Evolutionary conservation across 352 stramenopile genomes (phyloP), one percentile per base, ranked within the genome.

Genomic region (Pythium biforme): DNA sequence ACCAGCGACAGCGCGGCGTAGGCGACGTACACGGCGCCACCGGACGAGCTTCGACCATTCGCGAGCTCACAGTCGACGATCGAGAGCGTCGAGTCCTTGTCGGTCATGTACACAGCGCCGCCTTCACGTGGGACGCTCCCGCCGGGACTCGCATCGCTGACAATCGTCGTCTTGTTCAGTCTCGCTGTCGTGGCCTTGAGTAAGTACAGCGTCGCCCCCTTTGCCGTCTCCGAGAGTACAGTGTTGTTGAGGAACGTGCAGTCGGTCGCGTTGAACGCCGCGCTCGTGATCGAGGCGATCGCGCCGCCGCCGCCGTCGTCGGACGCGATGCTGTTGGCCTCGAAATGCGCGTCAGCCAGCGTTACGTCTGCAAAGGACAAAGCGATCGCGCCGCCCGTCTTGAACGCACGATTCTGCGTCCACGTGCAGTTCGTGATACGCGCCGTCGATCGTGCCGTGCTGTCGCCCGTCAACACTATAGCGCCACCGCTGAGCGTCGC

Each of bases 21-120:
- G 2, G 72, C 66, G 0, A 71, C 71, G 59, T 82, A 90, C 29
- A 92, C 73, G 5, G 71, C 59, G 0, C 79, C 81, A 10, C 83
- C 83, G 0, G 65, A 77, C 33, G 58, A 70, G 23, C 76, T 69
- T 53, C 77, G 70, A 0, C 80, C 75, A 26, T 72, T 62, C 11
- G 59, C 59, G 11, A 91, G 53, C 7, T 62, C 50, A 7, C 75
- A 88, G 34, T 83, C 75, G 2, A 59, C 9, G 2, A 92, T 51
- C 0, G 20, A 31, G 3, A 91, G 33, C 0, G 19, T 66, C 2
- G 76, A 82, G 20, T 22, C 52, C 0, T 52, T 49, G 23, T 69
- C 76, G 41, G 77, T 68, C 2, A 75, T 53, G 43, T 83, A 88
- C 15, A 88, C 77, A 1, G 81, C 43, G 0, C 80, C 80, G 0